A percentile compares a stretch with the other conserved stretches of the same genome.
These are phyloP conservation scores for Aspergillus quadricinctus DNA, from an alignment of 2,329 filamentous ascomycete species.

Conservation along the genomic window DNA sequence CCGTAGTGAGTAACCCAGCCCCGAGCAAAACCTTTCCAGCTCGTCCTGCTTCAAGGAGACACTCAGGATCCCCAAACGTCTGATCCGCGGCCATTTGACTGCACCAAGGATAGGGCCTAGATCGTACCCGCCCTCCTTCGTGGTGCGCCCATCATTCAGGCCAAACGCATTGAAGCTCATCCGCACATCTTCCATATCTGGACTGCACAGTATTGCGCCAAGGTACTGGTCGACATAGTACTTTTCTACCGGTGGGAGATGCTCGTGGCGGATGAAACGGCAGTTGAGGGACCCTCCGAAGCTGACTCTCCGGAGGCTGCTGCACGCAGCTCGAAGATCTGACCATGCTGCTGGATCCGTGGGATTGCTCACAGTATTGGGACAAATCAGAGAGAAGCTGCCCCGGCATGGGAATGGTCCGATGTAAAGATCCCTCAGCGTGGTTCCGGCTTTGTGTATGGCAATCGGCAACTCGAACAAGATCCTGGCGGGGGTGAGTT, in stretches of 20 bases:
- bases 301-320: background rate
- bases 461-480: background rate
- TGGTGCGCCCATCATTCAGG: background rate
- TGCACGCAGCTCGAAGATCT: background rate
- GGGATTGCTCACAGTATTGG: background rate
- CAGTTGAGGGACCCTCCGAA: too few relatives aligned
- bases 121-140: background rate
- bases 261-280: background rate
- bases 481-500: background rate
- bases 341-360: background rate
- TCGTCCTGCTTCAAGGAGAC: background rate
- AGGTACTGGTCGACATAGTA: background rate
- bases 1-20: background rate
- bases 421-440: background rate
- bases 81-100: background rate
- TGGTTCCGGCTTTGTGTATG: background rate
- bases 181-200: background rate
- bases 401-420: background rate
- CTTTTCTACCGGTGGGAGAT: background rate
- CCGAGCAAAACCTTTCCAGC: background rate
- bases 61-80: rapidly evolving
- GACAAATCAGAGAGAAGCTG: background rate
- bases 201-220: background rate
- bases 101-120: background rate
- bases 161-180: background rate